Base-by-base conservation (phyloP, 768 basidiomycete species). In the Panellus pusillus region DNA sequence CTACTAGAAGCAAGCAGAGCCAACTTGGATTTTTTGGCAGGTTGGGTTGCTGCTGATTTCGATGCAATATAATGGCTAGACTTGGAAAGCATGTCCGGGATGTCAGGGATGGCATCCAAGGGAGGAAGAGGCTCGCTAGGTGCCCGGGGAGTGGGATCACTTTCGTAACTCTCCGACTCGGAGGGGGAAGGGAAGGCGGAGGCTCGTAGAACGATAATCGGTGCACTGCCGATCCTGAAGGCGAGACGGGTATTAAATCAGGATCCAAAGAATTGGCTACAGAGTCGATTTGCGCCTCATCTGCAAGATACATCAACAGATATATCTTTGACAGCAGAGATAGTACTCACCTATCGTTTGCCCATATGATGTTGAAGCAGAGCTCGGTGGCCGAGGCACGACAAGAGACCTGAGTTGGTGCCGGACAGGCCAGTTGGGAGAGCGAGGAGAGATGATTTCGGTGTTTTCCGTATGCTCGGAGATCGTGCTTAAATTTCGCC, bases 1-100 rank as follows among this genome's bases (percentile, higher is more conserved):
- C 84, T 74, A 9, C 86, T 86, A 60, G 79, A 85, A 11, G 89
- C 87, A 17, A 91, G 70, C 54, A 77, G 76, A 1, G 86, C 83
- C 36, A 91, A 70, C 62, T 88, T 91, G 8, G 89, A 90, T 56
- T 79, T 81, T 61, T 76, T 80, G 13, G 71, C 66, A 28, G 70
- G 65, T 38, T 54, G 47, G 49, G 60, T 31, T 62, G 49, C 20
- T 63, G 66, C 17, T 54, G 66, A 28, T 59, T 61, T 27, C 59
- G 53, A 48, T 66, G 52, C 36, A 53, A 65, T 56, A 40, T 63
- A 52, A 58, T 60, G 55, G 54, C 70, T 77, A 18, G 78, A 77
- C 67, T 78, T 80, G 35, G 81, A 81, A 51, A 70, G 66, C 49
- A 71, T 68, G 65, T 83, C 80, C 5, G 81, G 76, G 19, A 83